These are phyloP conservation scores for Plasmodium vivax DNA, from an alignment of 169 alveolate species.

Conservation along the genomic window DNA sequence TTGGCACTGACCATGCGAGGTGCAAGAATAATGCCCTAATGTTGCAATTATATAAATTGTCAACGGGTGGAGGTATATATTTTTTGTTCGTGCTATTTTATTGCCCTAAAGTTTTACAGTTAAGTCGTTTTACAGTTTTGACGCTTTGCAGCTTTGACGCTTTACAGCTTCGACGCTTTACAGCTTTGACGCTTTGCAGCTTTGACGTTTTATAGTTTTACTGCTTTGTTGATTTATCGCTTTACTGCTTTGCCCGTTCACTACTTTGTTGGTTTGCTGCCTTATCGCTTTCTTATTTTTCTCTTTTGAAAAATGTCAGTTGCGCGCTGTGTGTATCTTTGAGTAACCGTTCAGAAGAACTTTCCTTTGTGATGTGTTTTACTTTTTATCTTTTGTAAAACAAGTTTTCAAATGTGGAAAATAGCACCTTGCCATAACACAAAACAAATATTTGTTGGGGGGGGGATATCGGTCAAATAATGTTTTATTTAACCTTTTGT, in stretches of 20 bases:
- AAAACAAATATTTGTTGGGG: neutral
- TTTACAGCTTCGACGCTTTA: neutral
- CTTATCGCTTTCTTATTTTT: neutral
- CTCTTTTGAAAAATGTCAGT: neutral
- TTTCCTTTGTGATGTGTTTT: neutral
- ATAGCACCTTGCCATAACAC: neutral
- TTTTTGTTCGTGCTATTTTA: neutral
- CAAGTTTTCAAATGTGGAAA: neutral
- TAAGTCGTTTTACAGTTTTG: neutral
- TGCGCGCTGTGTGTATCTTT: neutral
- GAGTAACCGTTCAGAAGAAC: slow-evolving; percentile 2
- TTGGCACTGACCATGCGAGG: neutral
- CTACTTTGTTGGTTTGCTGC: neutral
- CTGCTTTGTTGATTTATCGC: neutral
- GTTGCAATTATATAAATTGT: neutral
- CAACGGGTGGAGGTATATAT: neutral
- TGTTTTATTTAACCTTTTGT: neutral
- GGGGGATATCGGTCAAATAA: neutral
- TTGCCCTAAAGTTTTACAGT: neutral
- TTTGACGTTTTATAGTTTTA: neutral
- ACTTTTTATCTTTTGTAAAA: neutral
- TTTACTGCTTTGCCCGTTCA: neutral
- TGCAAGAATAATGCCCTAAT: neutral
- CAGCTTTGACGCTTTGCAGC: neutral
- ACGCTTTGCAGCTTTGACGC: neutral